Base-by-base conservation (phyloP, 2,329 filamentous ascomycete species). In the Aspergillus pseudoviridinutans region DNA sequence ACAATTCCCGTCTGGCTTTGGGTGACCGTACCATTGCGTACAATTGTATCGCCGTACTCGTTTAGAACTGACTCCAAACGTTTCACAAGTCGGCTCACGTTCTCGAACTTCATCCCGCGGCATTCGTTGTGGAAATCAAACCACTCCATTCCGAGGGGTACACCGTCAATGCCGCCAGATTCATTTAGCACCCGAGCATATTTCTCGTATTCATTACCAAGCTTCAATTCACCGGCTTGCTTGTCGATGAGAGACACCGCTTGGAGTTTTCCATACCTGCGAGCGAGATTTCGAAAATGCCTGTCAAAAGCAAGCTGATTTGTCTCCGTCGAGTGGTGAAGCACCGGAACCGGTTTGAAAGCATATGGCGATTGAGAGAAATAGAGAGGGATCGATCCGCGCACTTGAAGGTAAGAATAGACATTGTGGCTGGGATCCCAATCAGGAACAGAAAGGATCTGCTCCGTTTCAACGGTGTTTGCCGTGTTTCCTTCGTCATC, bases 81-180 rank as follows among this genome's bases (percentile, higher is more conserved):
- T 50, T 91, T 83, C 53, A 99, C 81, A 1, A 99, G 82, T 28
- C 88, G 79, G 56, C 87, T 89, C 12, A 97, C 92, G 58, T 97
- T 97, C 69, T 97, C 93, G 68, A 97, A 99, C 65, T 91, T 95
- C 93, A 99, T 97, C 0, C 94, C 94, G 17, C 91, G 88, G 69
- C 94, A 97, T 28, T 90, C 90, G 20, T 86, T 82, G 72, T 97
- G 94, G 67, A 99, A 99, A 70, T 99, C 94, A 66, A 97, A 99
- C 94, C 94, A 99, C 70, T 96, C 91, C 68, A 96, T 95, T 0
- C 80, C 82, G 12, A 94, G 75, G 9, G 79, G 71, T 10, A 69
- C 70, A 12, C 77, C 79, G 58, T 84, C 79, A 22, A 80, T 71
- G 4, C 80, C 79, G 6, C 79, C 79, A 46, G 83, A 79, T 7